These are phyloP conservation scores for Xylaria bambusicola DNA, from an alignment of 495 filamentous ascomycete species.

Conservation along the genomic window DNA sequence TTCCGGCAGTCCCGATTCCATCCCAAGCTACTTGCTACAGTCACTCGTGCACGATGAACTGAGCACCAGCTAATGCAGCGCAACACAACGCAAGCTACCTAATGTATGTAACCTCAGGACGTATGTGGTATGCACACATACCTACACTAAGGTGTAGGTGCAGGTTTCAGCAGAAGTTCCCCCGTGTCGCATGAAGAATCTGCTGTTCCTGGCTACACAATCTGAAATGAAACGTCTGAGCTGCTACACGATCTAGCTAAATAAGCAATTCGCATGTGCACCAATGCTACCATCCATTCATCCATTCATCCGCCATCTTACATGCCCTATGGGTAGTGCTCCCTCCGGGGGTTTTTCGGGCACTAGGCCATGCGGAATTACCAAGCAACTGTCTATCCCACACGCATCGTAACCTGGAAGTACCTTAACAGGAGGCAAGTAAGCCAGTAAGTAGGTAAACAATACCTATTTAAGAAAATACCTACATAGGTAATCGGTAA, in stretches of 20 bases:
- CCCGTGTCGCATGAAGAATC: background rate
- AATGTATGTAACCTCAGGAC: no score
- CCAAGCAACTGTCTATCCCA: conserved; percentile 5
- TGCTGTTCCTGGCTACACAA: background rate
- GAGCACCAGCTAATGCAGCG: no score
- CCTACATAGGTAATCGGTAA: no score
- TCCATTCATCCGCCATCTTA: background rate
- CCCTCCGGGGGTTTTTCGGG: conserved; percentile 1
- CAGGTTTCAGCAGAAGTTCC: conserved; percentile 4
- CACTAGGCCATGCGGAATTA: conserved; percentile 9
- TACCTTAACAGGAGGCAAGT: no score
- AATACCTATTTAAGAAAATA: no score
- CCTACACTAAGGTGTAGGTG: no score
- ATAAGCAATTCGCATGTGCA: background rate
- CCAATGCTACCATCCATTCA: background rate
- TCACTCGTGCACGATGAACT: no score
- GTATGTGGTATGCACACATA: no score
- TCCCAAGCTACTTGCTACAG: no score
- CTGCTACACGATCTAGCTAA: conserved; percentile 1
- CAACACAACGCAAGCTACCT: no score
- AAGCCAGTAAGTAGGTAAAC: no score
- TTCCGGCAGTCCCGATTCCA: no score
- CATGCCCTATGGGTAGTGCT: background rate
- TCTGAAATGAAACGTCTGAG: conserved; percentile 16
- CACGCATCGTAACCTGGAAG: background rate